phyloP scores from a whole-genome alignment of 1,284 basidiomycete genomes.

The Tetrapyrgos nigripes region DNA sequence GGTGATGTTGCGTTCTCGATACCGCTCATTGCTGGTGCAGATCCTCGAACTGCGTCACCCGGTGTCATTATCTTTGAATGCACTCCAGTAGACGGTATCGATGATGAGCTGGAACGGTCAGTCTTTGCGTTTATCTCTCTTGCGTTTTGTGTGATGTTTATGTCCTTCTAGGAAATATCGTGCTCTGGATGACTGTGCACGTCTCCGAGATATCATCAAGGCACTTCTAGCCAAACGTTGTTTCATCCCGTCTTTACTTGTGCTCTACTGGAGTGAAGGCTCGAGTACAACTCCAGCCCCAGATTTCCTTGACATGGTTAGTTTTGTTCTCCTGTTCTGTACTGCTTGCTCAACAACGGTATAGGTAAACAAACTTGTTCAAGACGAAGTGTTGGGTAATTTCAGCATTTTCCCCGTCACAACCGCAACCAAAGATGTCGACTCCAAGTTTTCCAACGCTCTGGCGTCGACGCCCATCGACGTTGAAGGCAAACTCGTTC shows the following conservation, averaged over 20 bases:
- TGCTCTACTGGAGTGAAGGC: slow-evolving; percentile 62
- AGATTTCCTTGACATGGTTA: slow-evolving; percentile 60
- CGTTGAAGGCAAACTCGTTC: slow-evolving; percentile 59
- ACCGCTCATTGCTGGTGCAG: slow-evolving; percentile 35
- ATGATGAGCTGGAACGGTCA: slow-evolving; percentile 71
- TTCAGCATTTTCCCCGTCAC: slow-evolving; percentile 54
- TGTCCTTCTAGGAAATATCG: slow-evolving; percentile 63
- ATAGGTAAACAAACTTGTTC: slow-evolving; percentile 54
- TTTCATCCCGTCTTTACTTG: slow-evolving; percentile 63
- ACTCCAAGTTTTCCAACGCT: slow-evolving; percentile 53
- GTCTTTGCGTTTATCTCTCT: slow-evolving; percentile 18
- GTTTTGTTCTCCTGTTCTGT: slow-evolving; percentile 18
- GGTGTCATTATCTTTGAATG: slow-evolving; percentile 75
- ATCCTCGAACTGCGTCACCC: slow-evolving; percentile 49
- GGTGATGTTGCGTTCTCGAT: slow-evolving; percentile 63
- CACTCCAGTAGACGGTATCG: slow-evolving; percentile 63
- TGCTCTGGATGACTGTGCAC: slow-evolving; percentile 71
- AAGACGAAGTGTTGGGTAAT: slow-evolving; percentile 49
- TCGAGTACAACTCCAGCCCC: slow-evolving; percentile 19
- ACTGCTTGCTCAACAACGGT: slow-evolving; percentile 12
- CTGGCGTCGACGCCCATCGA: slow-evolving; percentile 56
- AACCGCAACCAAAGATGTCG: slow-evolving; percentile 57
- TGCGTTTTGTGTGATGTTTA: slow-evolving; percentile 3
- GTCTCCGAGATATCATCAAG: slow-evolving; percentile 67
- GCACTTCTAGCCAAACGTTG: slow-evolving; percentile 54